Evolutionary conservation across 805 yeast species (phyloP).

Genomic region (Metschnikowia similis): DNA sequence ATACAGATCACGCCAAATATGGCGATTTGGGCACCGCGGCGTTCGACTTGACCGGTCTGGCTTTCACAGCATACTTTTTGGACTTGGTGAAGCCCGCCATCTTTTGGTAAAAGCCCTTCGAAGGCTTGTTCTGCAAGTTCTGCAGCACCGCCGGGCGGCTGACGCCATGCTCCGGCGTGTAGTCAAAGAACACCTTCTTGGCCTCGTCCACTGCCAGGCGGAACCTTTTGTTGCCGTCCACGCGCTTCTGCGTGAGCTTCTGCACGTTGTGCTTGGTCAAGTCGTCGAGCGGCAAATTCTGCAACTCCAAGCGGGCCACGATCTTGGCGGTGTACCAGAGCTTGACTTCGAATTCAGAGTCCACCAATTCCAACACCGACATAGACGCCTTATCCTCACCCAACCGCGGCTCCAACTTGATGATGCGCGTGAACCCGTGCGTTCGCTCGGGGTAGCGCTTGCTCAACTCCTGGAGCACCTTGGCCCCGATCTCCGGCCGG

Average conservation of each 20-base stretch:
- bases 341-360: constrained; percentile 57
- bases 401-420: constrained; percentile 77
- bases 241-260: constrained; percentile 43
- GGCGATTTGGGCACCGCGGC: constrained; percentile 31
- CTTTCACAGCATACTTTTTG: constrained; percentile 31
- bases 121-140: constrained; percentile 33
- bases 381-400: constrained; percentile 87
- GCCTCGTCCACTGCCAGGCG: constrained; percentile 55
- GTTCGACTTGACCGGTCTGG: constrained; percentile 21
- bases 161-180: constrained; percentile 27
- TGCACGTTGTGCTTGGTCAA: constrained; percentile 54
- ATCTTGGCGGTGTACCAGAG: constrained; percentile 75
- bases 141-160: constrained; percentile 20
- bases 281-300: constrained; percentile 47
- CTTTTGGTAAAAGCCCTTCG: constrained; percentile 20
- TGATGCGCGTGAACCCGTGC: constrained; percentile 84
- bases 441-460: constrained; percentile 58
- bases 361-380: constrained; percentile 83
- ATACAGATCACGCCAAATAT: constrained; percentile 16
- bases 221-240: constrained; percentile 52
- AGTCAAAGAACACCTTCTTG: constrained; percentile 33
- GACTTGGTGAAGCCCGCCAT: constrained; percentile 23
- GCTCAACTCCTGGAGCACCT: constrained; percentile 60
- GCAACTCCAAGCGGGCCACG: constrained; percentile 74
- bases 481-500: constrained; percentile 36